Conservation (phyloP, 192 early-diverging fungal genomes). For the Spinellus fusiger region DNA sequence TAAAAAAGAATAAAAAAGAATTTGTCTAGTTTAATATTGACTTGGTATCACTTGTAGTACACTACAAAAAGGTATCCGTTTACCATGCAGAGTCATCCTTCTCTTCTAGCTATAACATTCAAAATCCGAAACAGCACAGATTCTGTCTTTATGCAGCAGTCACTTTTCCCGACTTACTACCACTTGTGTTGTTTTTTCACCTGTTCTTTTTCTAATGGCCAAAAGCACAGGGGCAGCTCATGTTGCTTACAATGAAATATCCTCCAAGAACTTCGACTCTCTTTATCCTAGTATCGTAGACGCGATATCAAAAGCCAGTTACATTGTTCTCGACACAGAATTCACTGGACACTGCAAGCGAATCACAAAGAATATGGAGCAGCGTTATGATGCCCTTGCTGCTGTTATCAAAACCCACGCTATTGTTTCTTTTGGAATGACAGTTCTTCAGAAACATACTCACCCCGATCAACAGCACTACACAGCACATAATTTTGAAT, state of each 20-base stretch:
- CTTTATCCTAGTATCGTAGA: conserved; percentile 41
- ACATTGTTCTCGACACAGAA: conserved; percentile 86
- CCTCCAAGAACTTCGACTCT: conserved; percentile 50
- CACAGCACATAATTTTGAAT: conserved; percentile 54
- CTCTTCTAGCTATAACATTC: too few species aligned
- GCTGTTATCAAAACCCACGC: conserved; percentile 71
- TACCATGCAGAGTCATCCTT: not conserved
- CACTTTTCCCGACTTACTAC: too few species aligned
- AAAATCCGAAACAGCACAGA: too few species aligned
- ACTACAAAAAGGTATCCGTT: not conserved
- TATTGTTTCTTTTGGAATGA: conserved; percentile 80
- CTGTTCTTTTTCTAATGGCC: not conserved
- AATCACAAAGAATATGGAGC: conserved; percentile 62
- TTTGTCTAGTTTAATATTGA: too few species aligned
- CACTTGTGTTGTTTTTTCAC: not conserved
- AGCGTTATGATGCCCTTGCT: conserved; percentile 71
- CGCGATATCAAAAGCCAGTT: conserved; percentile 49
- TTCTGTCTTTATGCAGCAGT: too few species aligned
- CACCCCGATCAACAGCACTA: not conserved
- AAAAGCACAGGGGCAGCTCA: not conserved
- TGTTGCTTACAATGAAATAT: conserved; percentile 57
- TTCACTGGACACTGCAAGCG: conserved; percentile 75
- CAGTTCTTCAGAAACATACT: conserved; percentile 45
- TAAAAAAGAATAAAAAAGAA: not conserved
- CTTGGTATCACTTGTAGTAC: too few species aligned